phyloP scores from a whole-genome alignment of 1,139 yeast species.

The Geotrichum citri-aurantii region DNA sequence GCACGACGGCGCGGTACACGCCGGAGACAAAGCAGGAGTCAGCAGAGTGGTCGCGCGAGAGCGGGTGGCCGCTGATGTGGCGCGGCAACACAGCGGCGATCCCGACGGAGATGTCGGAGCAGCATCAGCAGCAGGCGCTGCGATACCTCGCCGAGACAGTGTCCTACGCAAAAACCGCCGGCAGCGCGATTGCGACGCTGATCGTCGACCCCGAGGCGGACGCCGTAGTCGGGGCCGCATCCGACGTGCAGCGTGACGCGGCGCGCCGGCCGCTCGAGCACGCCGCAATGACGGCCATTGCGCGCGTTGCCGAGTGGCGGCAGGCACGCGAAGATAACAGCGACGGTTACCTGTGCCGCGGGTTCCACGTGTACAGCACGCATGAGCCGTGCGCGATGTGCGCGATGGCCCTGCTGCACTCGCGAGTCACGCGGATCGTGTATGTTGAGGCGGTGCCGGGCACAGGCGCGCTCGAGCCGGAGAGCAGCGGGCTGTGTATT shows the following conservation, averaged over 20 bases:
- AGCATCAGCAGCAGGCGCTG: conserved; percentile 45
- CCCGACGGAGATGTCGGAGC: conserved; percentile 48
- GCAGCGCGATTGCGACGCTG: conserved; percentile 36
- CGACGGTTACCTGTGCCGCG: conserved; percentile 61
- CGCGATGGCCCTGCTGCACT: conserved; percentile 90
- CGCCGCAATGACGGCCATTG: conserved; percentile 67
- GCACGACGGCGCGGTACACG: conserved; percentile 45
- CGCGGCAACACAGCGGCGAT: conserved; percentile 86
- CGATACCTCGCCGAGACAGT: conserved; percentile 38
- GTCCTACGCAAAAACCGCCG: conserved; percentile 4
- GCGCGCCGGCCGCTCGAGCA: conserved; percentile 54
- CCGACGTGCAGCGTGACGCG: conserved; percentile 38
- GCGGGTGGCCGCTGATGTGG: conserved; percentile 87
- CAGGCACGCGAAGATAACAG: conserved; percentile 1
- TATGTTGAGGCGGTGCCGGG: conserved; percentile 46
- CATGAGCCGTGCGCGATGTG: conserved; percentile 99
- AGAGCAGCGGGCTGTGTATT: conserved; percentile 61
- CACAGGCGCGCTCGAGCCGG: conserved; percentile 54
- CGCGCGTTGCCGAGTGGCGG: conserved; percentile 35
- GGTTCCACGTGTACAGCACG: conserved; percentile 73
- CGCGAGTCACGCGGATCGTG: conserved; percentile 66
- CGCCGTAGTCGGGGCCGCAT: conserved; percentile 35
- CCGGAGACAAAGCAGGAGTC: conserved; percentile 64
- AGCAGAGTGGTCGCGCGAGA: conserved; percentile 53
- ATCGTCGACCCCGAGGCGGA: conserved; percentile 46